Percentiles rank a stretch among this genome's conserved stretches.
Conservation (phyloP, 2,329 filamentous ascomycete species). For the Coccinonectria pachysandricola region DNA sequence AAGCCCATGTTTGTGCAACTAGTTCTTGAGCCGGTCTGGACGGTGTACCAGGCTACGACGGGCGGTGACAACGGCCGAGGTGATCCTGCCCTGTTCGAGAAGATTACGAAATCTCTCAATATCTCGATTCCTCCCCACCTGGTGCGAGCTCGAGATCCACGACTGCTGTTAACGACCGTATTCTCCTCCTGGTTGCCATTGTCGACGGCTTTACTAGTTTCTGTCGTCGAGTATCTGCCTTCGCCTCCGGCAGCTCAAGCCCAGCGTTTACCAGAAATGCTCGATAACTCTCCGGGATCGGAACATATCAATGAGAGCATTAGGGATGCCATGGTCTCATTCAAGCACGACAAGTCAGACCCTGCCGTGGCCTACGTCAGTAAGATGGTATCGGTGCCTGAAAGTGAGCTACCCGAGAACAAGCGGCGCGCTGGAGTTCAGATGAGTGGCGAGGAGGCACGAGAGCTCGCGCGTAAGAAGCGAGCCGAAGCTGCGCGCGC, state of each 20-base stretch:
- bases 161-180: conserved; percentile 72
- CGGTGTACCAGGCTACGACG: conserved; percentile 82
- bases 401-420: conserved; percentile 84
- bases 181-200: conserved; percentile 87
- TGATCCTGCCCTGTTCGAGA: conserved; percentile 73
- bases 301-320: conserved; percentile 58
- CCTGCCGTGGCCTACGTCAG: conserved; percentile 92
- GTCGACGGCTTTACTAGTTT: conserved; percentile 85
- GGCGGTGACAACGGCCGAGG: conserved; percentile 75
- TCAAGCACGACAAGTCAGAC: conserved; percentile 58
- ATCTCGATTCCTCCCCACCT: conserved; percentile 80
- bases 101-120: conserved; percentile 85
- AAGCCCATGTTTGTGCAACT: conserved; percentile 98
- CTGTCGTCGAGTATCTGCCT: conserved; percentile 85
- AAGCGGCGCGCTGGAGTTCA: conserved; percentile 55
- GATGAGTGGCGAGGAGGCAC: conserved; percentile 80
- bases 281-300: conserved; percentile 70
- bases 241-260: conserved; percentile 74
- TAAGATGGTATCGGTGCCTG: conserved; percentile 94
- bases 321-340: conserved; percentile 71
- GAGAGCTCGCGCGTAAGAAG: conserved; percentile 79
- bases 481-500: conserved; percentile 77
- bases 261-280: conserved; percentile 65
- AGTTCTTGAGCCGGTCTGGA: conserved; percentile 92
- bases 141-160: conserved; percentile 71